phyloP scores from a whole-genome alignment of 495 filamentous ascomycete species.

The Lasiosphaeria hispida region DNA sequence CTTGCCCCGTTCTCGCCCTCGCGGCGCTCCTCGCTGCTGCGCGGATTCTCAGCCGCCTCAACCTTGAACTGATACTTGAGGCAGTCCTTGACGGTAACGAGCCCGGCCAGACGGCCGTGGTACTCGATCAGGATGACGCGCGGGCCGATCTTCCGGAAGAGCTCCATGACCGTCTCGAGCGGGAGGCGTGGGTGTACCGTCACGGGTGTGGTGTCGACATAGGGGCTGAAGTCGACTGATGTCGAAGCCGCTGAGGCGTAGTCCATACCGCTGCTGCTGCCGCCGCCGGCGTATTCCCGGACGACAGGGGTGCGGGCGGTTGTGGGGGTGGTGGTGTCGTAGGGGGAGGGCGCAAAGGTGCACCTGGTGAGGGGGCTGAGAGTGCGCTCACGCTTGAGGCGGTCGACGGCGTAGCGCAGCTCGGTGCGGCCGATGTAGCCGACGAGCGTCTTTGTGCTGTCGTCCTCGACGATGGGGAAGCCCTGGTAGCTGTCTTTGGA shows the following conservation, averaged over 20 bases:
- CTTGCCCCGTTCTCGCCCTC: slow-evolving; percentile 35
- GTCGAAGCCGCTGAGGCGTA: slow-evolving; percentile 49
- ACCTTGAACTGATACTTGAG: slow-evolving; percentile 97
- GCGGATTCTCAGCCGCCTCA: slow-evolving; percentile 80
- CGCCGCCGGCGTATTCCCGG: slow-evolving; percentile 30
- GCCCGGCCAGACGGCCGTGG: slow-evolving; percentile 72
- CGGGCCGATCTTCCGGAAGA: slow-evolving; percentile 98
- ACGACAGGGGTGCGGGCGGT: slow-evolving; percentile 50
- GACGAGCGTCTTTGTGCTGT: slow-evolving; percentile 65
- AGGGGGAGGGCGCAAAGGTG: slow-evolving; percentile 65
- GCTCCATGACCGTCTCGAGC: slow-evolving; percentile 96
- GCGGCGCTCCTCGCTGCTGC: slow-evolving; percentile 42
- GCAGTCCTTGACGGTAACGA: slow-evolving; percentile 97
- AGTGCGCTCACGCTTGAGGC: slow-evolving; percentile 72
- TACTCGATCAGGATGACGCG: slow-evolving; percentile 92
- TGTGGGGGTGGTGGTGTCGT: slow-evolving; percentile 44
- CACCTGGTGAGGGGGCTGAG: slow-evolving; percentile 65
- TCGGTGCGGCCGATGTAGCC: slow-evolving; percentile 97
- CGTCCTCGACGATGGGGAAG: slow-evolving; percentile 86
- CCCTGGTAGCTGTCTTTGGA: slow-evolving; percentile 85
- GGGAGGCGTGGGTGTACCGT: slow-evolving; percentile 89
- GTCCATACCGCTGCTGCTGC: slow-evolving; percentile 49
- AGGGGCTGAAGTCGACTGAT: slow-evolving; percentile 81
- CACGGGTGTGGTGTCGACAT: slow-evolving; percentile 86
- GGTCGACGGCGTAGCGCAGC: slow-evolving; percentile 86